Percentiles rank a stretch among this genome's conserved stretches.
These are phyloP conservation scores for Cyclotella choctawhatcheeana DNA, from an alignment of 108 stramenopile species.

Conservation along the genomic window DNA sequence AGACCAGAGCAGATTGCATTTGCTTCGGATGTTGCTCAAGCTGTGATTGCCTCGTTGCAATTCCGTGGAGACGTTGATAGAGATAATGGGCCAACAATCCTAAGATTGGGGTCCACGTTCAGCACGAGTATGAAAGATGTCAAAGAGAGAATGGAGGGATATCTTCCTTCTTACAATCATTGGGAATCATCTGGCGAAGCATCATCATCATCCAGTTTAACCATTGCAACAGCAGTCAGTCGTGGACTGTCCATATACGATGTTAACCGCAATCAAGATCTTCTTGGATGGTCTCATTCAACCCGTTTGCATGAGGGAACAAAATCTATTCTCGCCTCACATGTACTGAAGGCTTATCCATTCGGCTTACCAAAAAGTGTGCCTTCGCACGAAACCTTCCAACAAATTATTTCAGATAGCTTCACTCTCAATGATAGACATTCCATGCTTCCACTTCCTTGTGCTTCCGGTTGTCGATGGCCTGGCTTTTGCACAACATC, in stretches of 20 bases:
- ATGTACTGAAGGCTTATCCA: constrained; percentile 44
- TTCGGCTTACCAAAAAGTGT: constrained; percentile 29
- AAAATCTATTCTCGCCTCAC: constrained; percentile 48
- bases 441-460: constrained; percentile 38
- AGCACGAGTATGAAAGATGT: constrained; percentile 49
- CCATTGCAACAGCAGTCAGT: background rate
- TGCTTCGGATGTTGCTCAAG: constrained; percentile 44
- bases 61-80: constrained; percentile 24
- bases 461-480: constrained; percentile 65
- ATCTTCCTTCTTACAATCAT: constrained; percentile 32
- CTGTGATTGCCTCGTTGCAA: constrained; percentile 46
- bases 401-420: constrained; percentile 35
- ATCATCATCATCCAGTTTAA: background rate
- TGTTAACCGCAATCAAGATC: constrained; percentile 35
- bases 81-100: constrained; percentile 34
- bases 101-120: constrained; percentile 44
- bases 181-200: constrained; percentile 18
- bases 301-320: constrained; percentile 37
- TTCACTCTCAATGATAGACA: constrained; percentile 5
- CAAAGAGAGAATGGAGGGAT: constrained; percentile 33
- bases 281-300: constrained; percentile 45
- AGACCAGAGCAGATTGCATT: constrained; percentile 38
- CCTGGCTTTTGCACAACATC: constrained; percentile 40
- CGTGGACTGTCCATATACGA: constrained; percentile 25
- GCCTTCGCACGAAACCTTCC: constrained; percentile 19